Base-by-base conservation (phyloP, 495 filamentous ascomycete genomes). In the Bombardia bombarda region DNA sequence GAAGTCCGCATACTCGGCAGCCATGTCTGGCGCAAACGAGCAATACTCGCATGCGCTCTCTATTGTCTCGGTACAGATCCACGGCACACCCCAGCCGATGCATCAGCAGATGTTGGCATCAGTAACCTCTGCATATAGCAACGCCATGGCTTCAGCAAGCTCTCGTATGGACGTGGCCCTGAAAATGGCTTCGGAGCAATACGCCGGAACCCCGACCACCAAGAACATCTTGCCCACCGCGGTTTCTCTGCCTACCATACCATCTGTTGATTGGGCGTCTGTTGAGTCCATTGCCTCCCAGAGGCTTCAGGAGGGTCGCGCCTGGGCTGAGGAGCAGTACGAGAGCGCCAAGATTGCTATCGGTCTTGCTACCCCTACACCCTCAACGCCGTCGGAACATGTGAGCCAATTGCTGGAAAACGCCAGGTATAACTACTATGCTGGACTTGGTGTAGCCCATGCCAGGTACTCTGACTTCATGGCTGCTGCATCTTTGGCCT, bases 381-480 rank as follows among this genome's bases (percentile, higher is more conserved):
- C 76, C 4, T 77, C 75, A 10, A 57, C 58, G 10, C 61, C 60
- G 14, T 45, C 65, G 32, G 58, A 69, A 32, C 58, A 69, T 32
- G 66, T 68, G 13, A 66, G 69, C 48, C 74, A 81, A 49, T 49
- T 84, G 7, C 66, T 77, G 16, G 74, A 79, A 42, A 63, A 75
- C 32, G 80, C 82, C 21, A 79, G 77, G 47, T 68, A 78, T 40
- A 82, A 80, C 49, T 92, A 89, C 57, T 88, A 88, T 50, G 81
- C 86, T 42, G 83, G 78, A 8, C 49, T 90, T 40, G 86, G 86
- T 13, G 49, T 87, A 17, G 86, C 86, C 3, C 83, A 92, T 54
- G 84, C 80, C 32, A 77, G 78, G 16, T 90, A 87, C 51, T 78
- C 82, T 8, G 78, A 81, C 21, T 88, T 90, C 51, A 46, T 89